A percentile compares a stretch with the other conserved stretches of the same genome.
These are phyloP conservation scores for Castanea crenata DNA, from an alignment of 306 rosid species.

Conservation along the genomic window DNA sequence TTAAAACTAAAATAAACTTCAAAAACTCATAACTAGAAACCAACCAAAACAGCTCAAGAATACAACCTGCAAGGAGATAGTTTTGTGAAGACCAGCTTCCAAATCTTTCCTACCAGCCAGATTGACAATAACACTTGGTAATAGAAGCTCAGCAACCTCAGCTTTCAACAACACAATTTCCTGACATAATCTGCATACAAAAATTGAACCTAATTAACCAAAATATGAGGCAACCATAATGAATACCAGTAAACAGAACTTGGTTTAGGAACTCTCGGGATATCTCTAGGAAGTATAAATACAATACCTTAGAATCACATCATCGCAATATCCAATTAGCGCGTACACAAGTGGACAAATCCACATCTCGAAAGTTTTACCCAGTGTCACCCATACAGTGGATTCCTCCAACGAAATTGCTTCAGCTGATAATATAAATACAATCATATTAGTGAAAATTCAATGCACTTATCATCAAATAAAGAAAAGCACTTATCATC, in stretches of 20 bases:
- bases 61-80: conserved; percentile 68
- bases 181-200: conserved; percentile 75
- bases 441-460: conserved; percentile 12
- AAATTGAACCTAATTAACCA: neutral
- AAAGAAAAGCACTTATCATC: conserved; percentile 2
- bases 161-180: conserved; percentile 73
- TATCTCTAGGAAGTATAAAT: neutral
- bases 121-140: conserved; percentile 74
- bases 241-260: neutral
- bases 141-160: conserved; percentile 84
- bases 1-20: neutral
- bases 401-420: conserved; percentile 62
- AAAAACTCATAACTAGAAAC: neutral
- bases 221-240: neutral
- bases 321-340: conserved; percentile 65
- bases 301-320: conserved; percentile 72
- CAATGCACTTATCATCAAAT: conserved; percentile 1
- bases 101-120: conserved; percentile 72
- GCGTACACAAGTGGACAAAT: conserved; percentile 77
- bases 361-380: conserved; percentile 82
- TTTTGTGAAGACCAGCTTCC: conserved; percentile 58
- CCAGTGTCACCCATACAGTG: conserved; percentile 60
- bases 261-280: neutral
- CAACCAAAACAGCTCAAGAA: conserved; percentile 6
- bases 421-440: conserved; percentile 50